phyloP scores from a whole-genome alignment of 78 protist species.

The Fonticula alba region DNA sequence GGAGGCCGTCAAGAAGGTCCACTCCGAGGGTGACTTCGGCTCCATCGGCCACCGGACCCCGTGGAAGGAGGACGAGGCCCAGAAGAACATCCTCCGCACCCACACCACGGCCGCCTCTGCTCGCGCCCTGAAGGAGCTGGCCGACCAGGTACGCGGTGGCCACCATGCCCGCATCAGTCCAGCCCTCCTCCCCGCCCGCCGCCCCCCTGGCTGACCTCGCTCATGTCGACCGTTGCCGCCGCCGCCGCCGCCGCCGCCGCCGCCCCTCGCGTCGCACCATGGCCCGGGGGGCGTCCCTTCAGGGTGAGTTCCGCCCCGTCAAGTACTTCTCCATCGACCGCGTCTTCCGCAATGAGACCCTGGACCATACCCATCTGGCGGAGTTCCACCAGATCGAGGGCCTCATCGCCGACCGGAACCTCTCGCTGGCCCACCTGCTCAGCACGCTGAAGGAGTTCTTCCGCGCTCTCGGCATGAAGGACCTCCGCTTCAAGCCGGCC shows the following conservation, averaged over 20 bases:
- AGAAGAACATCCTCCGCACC: constrained; percentile 86
- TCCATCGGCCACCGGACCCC: constrained; percentile 56
- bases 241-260: too few species aligned
- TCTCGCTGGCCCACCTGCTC: constrained; percentile 79
- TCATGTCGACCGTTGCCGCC: too few species aligned
- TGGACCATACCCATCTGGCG: constrained; percentile 96
- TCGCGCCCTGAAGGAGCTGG: constrained; percentile 70
- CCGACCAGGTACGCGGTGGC: constrained; percentile 14
- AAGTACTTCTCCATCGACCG: constrained; percentile 95
- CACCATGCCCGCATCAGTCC: too few species aligned
- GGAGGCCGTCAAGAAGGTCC: constrained; percentile 60
- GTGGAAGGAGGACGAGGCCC: constrained; percentile 80
- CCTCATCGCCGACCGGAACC: constrained; percentile 63
- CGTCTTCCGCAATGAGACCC: constrained; percentile 96
- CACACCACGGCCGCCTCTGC: constrained; percentile 98
- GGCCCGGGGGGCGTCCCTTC: too few species aligned
- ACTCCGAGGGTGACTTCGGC: constrained; percentile 79
- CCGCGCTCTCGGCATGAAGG: constrained; percentile 46
- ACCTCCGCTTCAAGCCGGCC: constrained; percentile 85
- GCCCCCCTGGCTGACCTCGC: too few species aligned
- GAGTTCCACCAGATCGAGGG: constrained; percentile 99
- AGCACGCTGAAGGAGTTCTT: constrained; percentile 82
- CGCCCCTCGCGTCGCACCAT: too few species aligned
- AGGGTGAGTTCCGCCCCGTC: constrained; percentile 57
- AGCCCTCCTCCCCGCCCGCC: too few species aligned